Evolutionary conservation across 345 rosid genomes (phyloP).

Genomic region (Eucalyptus marginata): DNA sequence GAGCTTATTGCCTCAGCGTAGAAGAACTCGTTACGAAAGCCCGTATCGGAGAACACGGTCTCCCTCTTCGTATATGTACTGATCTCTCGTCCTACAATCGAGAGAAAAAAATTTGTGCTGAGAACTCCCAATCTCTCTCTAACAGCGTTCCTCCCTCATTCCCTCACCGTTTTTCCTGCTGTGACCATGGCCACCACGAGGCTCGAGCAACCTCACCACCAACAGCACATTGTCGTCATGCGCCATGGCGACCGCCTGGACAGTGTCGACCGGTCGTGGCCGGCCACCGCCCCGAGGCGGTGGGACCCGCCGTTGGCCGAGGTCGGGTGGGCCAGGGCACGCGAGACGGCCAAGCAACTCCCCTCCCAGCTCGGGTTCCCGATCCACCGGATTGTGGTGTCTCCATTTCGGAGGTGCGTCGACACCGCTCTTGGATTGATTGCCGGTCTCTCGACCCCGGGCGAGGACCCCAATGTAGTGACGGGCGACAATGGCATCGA

Average conservation of each 20-base stretch:
- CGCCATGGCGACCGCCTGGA: constrained; percentile 92
- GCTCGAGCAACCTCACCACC: neutral
- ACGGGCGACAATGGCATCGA: constrained; percentile 15
- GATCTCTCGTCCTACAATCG: neutral
- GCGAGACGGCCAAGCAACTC: constrained; percentile 30
- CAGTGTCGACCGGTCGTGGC: constrained; percentile 50
- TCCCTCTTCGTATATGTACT: neutral
- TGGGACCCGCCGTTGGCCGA: constrained; percentile 77
- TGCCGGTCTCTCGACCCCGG: constrained; percentile 39
- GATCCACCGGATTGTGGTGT: constrained; percentile 71
- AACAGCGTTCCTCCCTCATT: neutral
- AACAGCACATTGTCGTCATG: constrained; percentile 69
- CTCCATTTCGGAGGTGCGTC: constrained; percentile 80
- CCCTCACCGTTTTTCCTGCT: neutral
- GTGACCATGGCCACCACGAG: neutral
- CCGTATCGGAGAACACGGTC: neutral
- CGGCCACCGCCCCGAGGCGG: constrained; percentile 36
- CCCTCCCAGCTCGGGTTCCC: constrained; percentile 35
- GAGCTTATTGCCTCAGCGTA: rapidly evolving
- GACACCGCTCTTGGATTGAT: constrained; percentile 63
- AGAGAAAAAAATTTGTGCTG: neutral
- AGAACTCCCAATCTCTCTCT: neutral
- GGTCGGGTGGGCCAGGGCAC: constrained; percentile 42
- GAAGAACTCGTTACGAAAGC: neutral
- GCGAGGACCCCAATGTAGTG: constrained; percentile 8